Evolutionary conservation across 768 basidiomycete species (phyloP).

Genomic region (Lactifluus volemus): DNA sequence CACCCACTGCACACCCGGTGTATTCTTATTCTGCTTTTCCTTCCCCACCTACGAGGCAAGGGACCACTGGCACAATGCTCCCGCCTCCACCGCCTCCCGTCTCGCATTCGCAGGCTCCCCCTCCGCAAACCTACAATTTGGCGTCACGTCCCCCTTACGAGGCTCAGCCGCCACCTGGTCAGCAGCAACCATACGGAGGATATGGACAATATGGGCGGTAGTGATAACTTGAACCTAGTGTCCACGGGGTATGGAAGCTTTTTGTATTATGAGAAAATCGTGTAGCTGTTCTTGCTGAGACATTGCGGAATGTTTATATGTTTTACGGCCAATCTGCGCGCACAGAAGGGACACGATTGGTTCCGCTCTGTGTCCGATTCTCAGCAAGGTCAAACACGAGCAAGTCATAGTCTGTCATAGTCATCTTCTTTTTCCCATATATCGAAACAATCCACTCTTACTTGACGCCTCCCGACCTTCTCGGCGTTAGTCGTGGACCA

Average conservation of each 20-base stretch:
- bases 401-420: not conserved
- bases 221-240: not conserved
- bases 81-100: conserved; percentile 27
- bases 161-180: conserved; percentile 21
- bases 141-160: conserved; percentile 4
- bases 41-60: conserved; percentile 6
- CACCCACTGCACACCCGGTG: conserved; percentile 20
- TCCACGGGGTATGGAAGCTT: not conserved
- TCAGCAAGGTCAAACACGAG: not conserved
- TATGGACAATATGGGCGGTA: conserved; percentile 29
- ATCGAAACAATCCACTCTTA: not conserved
- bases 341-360: not conserved
- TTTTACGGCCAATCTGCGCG: not conserved
- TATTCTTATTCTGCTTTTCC: conserved; percentile 1
- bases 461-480: not conserved
- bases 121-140: conserved; percentile 16
- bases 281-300: not conserved
- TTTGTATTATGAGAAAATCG: conserved; percentile 4
- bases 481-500: not conserved
- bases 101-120: conserved; percentile 21
- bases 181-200: conserved; percentile 26
- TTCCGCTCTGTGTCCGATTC: not conserved
- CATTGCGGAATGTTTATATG: conserved; percentile 6
- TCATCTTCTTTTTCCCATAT: not conserved
- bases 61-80: conserved; percentile 17